phyloP scores from a whole-genome alignment of 371 early-diverging fungal genomes.

The Basidiobolus meristosporus region DNA sequence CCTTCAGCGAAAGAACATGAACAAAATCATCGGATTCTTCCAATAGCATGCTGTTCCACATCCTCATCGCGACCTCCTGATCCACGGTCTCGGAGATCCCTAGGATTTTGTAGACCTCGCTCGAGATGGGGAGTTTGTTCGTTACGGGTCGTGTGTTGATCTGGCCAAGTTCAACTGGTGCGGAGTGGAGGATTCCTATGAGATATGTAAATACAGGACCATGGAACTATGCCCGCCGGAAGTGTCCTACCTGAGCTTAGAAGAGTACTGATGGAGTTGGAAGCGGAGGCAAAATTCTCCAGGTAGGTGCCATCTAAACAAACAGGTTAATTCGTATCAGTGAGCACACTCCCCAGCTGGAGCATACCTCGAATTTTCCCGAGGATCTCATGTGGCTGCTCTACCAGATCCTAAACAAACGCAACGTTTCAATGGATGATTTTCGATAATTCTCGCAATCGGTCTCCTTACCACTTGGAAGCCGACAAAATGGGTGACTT shows the following conservation, averaged over 20 bases:
- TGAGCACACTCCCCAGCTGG: no score
- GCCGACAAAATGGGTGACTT: conserved; percentile 38
- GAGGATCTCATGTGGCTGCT: conserved; percentile 43
- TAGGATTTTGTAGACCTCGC: conserved; percentile 5
- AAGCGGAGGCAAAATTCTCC: conserved; percentile 21
- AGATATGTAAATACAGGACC: no score
- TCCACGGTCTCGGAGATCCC: conserved; percentile 4
- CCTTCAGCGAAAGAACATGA: conserved; percentile 35
- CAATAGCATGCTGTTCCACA: conserved; percentile 15
- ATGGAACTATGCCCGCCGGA: no score
- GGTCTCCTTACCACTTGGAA: conserved; percentile 20
- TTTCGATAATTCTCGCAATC: neutral
- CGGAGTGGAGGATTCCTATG: no score
- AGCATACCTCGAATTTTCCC: conserved; percentile 30
- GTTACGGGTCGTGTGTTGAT: neutral
- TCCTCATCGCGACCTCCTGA: conserved; percentile 6
- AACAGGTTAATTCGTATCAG: no score
- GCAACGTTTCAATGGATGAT: neutral
- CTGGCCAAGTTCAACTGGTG: no score
- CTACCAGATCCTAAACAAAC: conserved; percentile 23
- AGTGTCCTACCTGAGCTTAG: no score
- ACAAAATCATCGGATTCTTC: conserved; percentile 27
- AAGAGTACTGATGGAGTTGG: neutral
- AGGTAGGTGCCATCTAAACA: conserved; percentile 27
- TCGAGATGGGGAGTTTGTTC: conserved; percentile 4